Evolutionary conservation across 345 rosid species (phyloP).

Genomic region (Pseudoturritis turrita): DNA sequence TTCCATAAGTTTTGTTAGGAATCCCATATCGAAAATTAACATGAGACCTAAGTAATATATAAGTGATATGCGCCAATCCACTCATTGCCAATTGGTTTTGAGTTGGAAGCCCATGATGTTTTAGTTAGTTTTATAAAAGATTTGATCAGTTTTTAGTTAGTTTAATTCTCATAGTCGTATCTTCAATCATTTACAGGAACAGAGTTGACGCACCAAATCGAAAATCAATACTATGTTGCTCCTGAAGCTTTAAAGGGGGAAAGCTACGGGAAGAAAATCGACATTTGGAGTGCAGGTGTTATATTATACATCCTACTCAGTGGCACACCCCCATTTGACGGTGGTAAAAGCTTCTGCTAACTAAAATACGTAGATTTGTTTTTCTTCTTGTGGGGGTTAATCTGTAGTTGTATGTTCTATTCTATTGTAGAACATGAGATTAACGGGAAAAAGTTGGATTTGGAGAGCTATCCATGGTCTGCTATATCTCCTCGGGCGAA

Average conservation of each 20-base stretch:
- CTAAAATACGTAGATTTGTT: not conserved
- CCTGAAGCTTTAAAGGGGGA: conserved; percentile 62
- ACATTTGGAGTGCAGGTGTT: conserved; percentile 85
- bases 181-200: conserved; percentile 44
- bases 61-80: too few relatives aligned
- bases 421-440: conserved; percentile 37
- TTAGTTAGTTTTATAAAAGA: too few relatives aligned
- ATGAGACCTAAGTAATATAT: too few relatives aligned
- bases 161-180: not conserved
- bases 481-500: conserved; percentile 58
- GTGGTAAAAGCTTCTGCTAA: conserved; percentile 40
- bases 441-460: conserved; percentile 52
- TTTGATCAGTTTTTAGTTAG: not conserved
- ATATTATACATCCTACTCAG: conserved; percentile 70
- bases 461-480: conserved; percentile 68
- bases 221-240: conserved; percentile 70
- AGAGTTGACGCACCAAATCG: conserved; percentile 33
- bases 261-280: conserved; percentile 73
- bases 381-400: not conserved
- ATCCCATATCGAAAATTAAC: too few relatives aligned
- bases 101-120: too few relatives aligned
- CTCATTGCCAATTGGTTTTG: too few relatives aligned
- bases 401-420: not conserved
- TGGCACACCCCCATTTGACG: conserved; percentile 77
- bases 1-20: too few relatives aligned